Evolutionary conservation across 352 stramenopile genomes (phyloP), one percentile per base, ranked within the genome.

Genomic region (Globisporangium recalcitrans): DNA sequence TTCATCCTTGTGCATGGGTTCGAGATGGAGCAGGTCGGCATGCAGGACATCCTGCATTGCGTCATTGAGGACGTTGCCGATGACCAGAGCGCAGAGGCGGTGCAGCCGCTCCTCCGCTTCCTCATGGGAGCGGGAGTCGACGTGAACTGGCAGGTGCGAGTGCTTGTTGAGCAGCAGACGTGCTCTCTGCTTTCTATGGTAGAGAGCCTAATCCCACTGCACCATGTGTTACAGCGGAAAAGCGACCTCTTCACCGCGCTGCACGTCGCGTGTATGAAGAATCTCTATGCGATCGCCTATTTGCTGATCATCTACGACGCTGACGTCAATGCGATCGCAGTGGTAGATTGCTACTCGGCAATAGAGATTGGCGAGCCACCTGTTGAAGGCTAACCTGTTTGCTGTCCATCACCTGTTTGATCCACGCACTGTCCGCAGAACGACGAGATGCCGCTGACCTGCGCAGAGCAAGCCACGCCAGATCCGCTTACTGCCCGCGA

Each of bases 1-100:
- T 82, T 89, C 55, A 76, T 91, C 78, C 52, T 90, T 11, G 36
- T 66, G 42, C 82, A 90, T 29, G 82, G 82, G 58, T 90, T 93
- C 52, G 75, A 89, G 47, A 57, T 85, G 10, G 64, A 75, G 49
- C 77, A 89, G 42, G 63, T 73, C n/a, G 77, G 69, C 32, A 73
- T 90, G 64, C 68, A 70, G 42, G 77, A 88, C 48, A 51, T 81
- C 19, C 57, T 93, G 9, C 82, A 91, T 52, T 52, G 57, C 11
- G 69, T 87, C 21, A 62, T 93, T 10, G 76, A 81, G 3, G 64
- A 40, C 7, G 52, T 88, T 6, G 19, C 44, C 0, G 47, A 71
- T 9, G 48, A 54, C 3, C 64, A 75, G 52, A 61, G 38, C 26
- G 70, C 72, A 11, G 78, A 89, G n/a, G 49, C 57, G 3, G 65